phyloP scores from a whole-genome alignment of 2,329 filamentous ascomycete species.

The Botryotinia narcissicola region DNA sequence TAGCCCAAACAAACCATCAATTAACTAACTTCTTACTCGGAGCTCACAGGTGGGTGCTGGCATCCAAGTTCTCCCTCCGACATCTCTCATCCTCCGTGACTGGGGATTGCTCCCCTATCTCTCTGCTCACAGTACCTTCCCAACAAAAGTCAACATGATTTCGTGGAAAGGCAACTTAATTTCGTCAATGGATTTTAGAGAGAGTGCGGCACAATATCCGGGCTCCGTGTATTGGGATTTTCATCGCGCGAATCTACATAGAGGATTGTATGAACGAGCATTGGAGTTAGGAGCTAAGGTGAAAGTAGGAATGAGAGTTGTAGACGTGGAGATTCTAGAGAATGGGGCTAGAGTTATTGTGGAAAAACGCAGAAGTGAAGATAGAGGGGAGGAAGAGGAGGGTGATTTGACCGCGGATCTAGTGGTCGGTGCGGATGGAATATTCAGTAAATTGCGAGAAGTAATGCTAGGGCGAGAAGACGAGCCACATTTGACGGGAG shows the following conservation, averaged over 20 bases:
- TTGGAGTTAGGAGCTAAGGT: slow-evolving; percentile 41
- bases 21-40: slow-evolving; percentile 36
- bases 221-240: slow-evolving; percentile 46
- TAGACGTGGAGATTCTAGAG: slow-evolving; percentile 30
- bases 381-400: slow-evolving; percentile 32
- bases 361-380: slow-evolving; percentile 37
- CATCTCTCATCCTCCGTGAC: slow-evolving; percentile 28
- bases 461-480: slow-evolving; percentile 45
- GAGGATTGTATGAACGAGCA: slow-evolving; percentile 44
- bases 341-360: slow-evolving; percentile 34
- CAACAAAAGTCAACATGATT: slow-evolving; percentile 52
- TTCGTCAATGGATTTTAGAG: slow-evolving; percentile 27
- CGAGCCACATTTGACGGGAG: slow-evolving; percentile 47
- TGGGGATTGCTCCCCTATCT: slow-evolving; percentile 31
- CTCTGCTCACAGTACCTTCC: slow-evolving; percentile 32
- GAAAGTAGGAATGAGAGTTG: slow-evolving; percentile 34
- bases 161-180: slow-evolving; percentile 39
- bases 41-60: slow-evolving; percentile 40
- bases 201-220: slow-evolving; percentile 30
- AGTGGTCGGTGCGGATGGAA: slow-evolving; percentile 44
- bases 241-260: slow-evolving; percentile 48
- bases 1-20: background rate
- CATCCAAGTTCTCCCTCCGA: slow-evolving; percentile 35
- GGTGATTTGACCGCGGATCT: slow-evolving; percentile 37
- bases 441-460: slow-evolving; percentile 42